Percentiles rank a stretch among this genome's conserved stretches.
Evolutionary conservation across 345 rosid genomes (phyloP).

Genomic region (Euphorbia tirucalli): DNA sequence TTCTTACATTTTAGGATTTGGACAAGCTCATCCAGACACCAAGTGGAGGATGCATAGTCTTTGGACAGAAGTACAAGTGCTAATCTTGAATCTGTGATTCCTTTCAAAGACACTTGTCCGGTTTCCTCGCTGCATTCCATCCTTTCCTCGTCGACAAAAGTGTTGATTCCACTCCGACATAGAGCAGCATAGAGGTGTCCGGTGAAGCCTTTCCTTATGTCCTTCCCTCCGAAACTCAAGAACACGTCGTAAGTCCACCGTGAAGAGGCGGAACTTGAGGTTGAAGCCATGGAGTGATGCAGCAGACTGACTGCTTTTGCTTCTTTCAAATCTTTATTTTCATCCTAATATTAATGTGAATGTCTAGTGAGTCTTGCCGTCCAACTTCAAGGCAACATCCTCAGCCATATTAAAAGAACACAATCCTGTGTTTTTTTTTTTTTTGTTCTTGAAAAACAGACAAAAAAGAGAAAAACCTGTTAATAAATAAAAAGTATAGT

Average conservation of each 20-base stretch:
- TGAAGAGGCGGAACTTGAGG: neutral
- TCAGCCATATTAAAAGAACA: too few relatives aligned
- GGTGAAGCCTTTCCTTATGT: conserved; percentile 6
- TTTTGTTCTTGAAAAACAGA: too few relatives aligned
- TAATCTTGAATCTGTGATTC: conserved; percentile 6
- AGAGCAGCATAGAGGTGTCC: conserved; percentile 15
- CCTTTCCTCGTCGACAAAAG: conserved; percentile 8
- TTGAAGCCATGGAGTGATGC: neutral
- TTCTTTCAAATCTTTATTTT: too few relatives aligned
- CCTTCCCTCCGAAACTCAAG: conserved; percentile 13
- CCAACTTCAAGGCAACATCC: too few relatives aligned
- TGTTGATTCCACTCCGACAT: neutral
- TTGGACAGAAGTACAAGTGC: conserved; percentile 4
- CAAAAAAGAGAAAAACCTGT: too few relatives aligned
- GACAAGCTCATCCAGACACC: conserved; percentile 18
- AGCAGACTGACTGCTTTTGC: neutral
- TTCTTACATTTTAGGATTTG: neutral
- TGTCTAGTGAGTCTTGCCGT: too few relatives aligned
- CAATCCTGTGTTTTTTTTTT: too few relatives aligned
- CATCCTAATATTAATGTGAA: too few relatives aligned
- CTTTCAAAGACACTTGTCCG: neutral
- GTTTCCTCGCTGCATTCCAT: neutral
- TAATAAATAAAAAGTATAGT: too few relatives aligned
- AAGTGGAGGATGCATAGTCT: conserved; percentile 4
- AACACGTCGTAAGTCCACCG: conserved; percentile 16